These are phyloP conservation scores for Styphnolobium japonicum DNA, from an alignment of 306 rosid genomes.

Conservation along the genomic window DNA sequence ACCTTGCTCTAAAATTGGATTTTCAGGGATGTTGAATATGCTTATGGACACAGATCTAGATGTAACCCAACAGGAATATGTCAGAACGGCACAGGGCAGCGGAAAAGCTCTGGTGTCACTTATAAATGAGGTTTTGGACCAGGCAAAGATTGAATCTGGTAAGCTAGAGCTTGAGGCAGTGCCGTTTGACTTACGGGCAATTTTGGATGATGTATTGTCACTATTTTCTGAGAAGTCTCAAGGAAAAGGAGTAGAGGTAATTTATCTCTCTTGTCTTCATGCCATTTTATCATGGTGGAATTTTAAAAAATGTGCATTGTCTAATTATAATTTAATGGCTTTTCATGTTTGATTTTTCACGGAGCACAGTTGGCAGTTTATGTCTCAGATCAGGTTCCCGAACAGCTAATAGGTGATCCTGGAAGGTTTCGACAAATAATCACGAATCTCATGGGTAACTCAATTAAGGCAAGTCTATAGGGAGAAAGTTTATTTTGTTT, in stretches of 20 bases:
- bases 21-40: conserved; percentile 94
- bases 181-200: conserved; percentile 66
- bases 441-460: conserved; percentile 82
- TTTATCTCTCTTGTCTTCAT: conserved; percentile 6
- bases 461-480: conserved; percentile 60
- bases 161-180: conserved; percentile 94
- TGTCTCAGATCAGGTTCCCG: conserved; percentile 76
- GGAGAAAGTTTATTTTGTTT: no score
- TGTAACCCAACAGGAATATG: conserved; percentile 87
- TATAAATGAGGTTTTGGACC: conserved; percentile 93
- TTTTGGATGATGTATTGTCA: conserved; percentile 87
- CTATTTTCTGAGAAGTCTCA: conserved; percentile 94
- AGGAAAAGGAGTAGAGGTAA: conserved; percentile 96
- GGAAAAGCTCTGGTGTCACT: conserved; percentile 95
- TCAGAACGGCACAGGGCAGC: conserved; percentile 87
- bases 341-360: conserved; percentile 30
- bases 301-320: conserved; percentile 10
- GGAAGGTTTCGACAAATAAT: conserved; percentile 86
- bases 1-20: conserved; percentile 28
- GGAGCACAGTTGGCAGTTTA: conserved; percentile 65
- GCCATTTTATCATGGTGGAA: neutral
- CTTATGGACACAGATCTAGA: conserved; percentile 96
- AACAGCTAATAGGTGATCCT: conserved; percentile 76
- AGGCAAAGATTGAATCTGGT: conserved; percentile 95
- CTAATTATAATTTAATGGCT: conserved; percentile 22